Conservation (phyloP, 1,284 basidiomycete genomes). For the Kalmanozyma brasiliensis region DNA sequence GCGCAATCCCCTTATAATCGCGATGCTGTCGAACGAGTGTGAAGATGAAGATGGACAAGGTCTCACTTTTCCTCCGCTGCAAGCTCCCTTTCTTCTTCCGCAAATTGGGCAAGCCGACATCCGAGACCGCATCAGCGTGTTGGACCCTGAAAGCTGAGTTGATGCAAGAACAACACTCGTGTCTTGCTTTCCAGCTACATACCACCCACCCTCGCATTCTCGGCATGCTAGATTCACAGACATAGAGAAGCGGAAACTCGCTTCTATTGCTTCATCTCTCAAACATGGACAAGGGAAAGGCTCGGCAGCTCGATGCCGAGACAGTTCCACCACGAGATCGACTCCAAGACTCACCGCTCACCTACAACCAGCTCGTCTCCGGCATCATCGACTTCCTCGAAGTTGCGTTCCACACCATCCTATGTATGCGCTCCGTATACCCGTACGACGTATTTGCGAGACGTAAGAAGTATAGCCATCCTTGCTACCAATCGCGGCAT, state of each 20-base stretch:
- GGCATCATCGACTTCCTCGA: constrained; percentile 72
- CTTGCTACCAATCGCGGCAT: constrained; percentile 90
- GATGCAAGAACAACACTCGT: constrained; percentile 1
- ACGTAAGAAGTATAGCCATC: constrained; percentile 85
- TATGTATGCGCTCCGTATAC: constrained; percentile 89
- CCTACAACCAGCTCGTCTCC: constrained; percentile 49
- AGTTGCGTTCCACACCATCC: constrained; percentile 88
- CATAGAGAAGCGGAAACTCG: background rate
- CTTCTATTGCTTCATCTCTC: background rate
- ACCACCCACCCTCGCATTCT: background rate
- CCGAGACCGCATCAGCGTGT: constrained; percentile 3
- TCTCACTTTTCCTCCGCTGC: too few species aligned
- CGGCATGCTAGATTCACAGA: constrained; percentile 5
- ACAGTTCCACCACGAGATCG: constrained; percentile 20
- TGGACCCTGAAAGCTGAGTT: constrained; percentile 29
- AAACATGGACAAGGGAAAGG: constrained; percentile 47
- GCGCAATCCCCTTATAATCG: constrained; percentile 1
- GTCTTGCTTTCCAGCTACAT: background rate
- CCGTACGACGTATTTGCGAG: constrained; percentile 86
- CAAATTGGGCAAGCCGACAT: constrained; percentile 6
- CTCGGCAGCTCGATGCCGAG: constrained; percentile 22
- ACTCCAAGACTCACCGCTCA: constrained; percentile 42
- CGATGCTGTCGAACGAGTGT: background rate
- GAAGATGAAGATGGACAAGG: background rate
- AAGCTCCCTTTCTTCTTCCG: constrained; percentile 12